Conservation (phyloP, 306 rosid species). For the Quillaja saponaria region DNA sequence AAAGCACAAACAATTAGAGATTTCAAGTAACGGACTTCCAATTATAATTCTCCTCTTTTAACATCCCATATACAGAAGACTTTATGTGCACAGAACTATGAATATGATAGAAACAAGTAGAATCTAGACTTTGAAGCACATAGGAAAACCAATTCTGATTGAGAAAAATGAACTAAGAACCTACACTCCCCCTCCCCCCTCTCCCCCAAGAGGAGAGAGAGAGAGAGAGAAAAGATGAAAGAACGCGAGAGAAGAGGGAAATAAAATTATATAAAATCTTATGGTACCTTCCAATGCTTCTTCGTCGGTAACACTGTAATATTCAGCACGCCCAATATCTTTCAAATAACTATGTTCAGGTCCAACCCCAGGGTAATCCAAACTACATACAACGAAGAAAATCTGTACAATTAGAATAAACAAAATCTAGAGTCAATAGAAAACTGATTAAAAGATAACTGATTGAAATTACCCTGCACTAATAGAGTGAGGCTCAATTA, state of each 20-base stretch:
- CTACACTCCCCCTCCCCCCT: too few species aligned
- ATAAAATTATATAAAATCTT: conserved; percentile 4
- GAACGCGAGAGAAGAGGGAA: background rate
- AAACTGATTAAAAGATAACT: conserved; percentile 10
- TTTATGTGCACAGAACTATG: background rate
- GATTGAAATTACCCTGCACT: conserved; percentile 78
- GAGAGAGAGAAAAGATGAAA: background rate
- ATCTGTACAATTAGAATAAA: conserved; percentile 24
- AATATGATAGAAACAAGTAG: too few species aligned
- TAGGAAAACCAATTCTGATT: too few species aligned
- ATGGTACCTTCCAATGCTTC: conserved; percentile 91
- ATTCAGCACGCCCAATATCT: conserved; percentile 87
- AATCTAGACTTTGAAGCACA: too few species aligned
- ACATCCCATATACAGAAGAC: background rate
- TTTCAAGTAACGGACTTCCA: background rate
- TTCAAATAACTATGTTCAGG: conserved; percentile 95
- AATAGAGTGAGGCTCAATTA: conserved; percentile 92
- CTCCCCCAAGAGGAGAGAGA: conserved; percentile 9
- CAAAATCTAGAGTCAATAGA: conserved; percentile 3
- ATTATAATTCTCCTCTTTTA: background rate
- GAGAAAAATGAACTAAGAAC: too few species aligned
- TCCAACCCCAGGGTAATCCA: conserved; percentile 99
- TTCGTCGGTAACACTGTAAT: conserved; percentile 71
- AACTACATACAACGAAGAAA: conserved; percentile 43
- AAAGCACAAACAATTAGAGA: too few species aligned